Conservation (phyloP, 23 red algal genomes). For the Gracilaria gracilis region DNA sequence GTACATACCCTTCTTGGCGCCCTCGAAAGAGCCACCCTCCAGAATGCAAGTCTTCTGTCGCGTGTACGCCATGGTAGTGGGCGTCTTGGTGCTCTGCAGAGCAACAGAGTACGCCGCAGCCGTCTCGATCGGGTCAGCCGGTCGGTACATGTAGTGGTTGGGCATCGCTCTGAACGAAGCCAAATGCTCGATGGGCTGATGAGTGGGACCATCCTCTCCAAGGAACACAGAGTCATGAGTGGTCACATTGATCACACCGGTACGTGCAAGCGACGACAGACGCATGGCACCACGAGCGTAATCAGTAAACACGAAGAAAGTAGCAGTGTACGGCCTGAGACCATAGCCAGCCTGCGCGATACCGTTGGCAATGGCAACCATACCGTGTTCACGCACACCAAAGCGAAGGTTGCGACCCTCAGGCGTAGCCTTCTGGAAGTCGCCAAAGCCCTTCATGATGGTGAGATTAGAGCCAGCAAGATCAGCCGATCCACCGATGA, state of each 20-base stretch:
- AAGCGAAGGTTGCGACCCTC: constrained; percentile 84
- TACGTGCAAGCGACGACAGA: constrained; percentile 82
- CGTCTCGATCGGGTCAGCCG: constrained; percentile 88
- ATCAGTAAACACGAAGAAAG: constrained; percentile 98
- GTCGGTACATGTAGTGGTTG: constrained; percentile 91
- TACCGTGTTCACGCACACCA: constrained; percentile 96
- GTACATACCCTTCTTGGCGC: constrained; percentile 87
- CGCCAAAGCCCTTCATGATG: constrained; percentile 89
- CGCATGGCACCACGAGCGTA: constrained; percentile 88
- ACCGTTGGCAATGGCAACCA: constrained; percentile 87
- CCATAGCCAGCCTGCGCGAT: constrained; percentile 68
- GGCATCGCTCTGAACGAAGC: constrained; percentile 96
- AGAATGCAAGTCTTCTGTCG: constrained; percentile 89
- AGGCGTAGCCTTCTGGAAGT: constrained; percentile 77
- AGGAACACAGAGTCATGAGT: constrained; percentile 95
- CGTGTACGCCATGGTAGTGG: constrained; percentile 82
- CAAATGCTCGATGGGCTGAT: constrained; percentile 99
- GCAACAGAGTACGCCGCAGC: constrained; percentile 89
- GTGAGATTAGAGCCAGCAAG: constrained; percentile 92
- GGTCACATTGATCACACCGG: constrained; percentile 81
- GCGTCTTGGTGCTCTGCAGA: constrained; percentile 59
- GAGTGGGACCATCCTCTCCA: constrained; percentile 98
- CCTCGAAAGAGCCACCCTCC: constrained; percentile 76
- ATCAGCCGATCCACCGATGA: constrained; percentile 96
- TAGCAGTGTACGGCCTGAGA: constrained; percentile 90